Evolutionary conservation across 371 early-diverging fungal genomes (phyloP).

Genomic region (Umbelopsis sp.): DNA sequence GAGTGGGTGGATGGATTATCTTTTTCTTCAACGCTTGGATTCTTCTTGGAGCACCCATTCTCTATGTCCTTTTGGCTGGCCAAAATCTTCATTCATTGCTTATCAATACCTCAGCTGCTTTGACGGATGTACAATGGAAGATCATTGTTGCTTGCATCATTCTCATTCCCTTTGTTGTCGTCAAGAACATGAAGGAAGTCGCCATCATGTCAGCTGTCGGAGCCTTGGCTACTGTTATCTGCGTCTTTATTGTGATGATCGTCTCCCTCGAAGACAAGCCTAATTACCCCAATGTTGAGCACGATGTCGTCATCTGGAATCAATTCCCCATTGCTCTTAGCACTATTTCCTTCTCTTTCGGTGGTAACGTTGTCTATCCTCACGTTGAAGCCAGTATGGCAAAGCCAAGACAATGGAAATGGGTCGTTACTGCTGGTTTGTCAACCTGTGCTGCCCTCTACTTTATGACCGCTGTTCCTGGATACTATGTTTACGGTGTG

Average conservation of each 20-base stretch:
- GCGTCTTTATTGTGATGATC: conserved; percentile 48
- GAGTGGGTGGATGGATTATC: conserved; percentile 43
- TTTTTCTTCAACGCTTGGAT: conserved; percentile 64
- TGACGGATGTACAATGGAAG: conserved; percentile 59
- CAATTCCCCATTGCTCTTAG: conserved; percentile 63
- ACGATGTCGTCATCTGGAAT: conserved; percentile 51
- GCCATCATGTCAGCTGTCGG: conserved; percentile 68
- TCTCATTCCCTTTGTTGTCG: conserved; percentile 56
- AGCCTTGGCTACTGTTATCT: conserved; percentile 52
- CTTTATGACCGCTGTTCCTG: conserved; percentile 72
- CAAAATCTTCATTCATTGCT: conserved; percentile 55
- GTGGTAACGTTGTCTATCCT: conserved; percentile 85
- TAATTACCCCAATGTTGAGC: conserved; percentile 30
- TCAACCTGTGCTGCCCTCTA: conserved; percentile 77
- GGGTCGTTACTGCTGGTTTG: conserved; percentile 69
- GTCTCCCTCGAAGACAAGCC: conserved; percentile 40
- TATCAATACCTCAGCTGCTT: conserved; percentile 34
- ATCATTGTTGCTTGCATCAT: conserved; percentile 59
- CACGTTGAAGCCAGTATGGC: conserved; percentile 87
- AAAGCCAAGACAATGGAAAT: conserved; percentile 74
- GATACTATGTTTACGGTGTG: conserved; percentile 84
- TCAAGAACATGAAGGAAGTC: conserved; percentile 65
- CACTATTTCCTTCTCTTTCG: conserved; percentile 78
- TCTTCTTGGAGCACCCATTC: conserved; percentile 53
- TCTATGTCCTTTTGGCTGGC: conserved; percentile 62